Evolutionary conservation across 208 protist genomes (phyloP).

Genomic region (Crithidia fasciculata): DNA sequence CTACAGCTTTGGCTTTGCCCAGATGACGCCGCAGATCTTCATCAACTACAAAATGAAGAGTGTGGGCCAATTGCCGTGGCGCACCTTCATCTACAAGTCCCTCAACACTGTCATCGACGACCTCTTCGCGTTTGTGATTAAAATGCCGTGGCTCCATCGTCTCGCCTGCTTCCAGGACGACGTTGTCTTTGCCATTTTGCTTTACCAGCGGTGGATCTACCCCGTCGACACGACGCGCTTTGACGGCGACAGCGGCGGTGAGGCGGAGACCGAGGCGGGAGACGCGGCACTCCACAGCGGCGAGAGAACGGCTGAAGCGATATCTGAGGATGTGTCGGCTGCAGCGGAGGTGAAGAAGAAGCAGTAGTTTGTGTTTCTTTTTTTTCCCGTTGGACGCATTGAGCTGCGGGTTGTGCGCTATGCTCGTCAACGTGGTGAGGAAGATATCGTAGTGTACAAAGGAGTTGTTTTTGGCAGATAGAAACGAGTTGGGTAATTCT

Average conservation of each 20-base stretch:
- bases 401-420: neutral
- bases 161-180: slow-evolving; percentile 99
- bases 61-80: slow-evolving; percentile 98
- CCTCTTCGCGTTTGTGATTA: slow-evolving; percentile 99
- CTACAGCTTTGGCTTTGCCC: slow-evolving; percentile 97
- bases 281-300: slow-evolving; percentile 12
- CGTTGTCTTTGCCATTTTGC: slow-evolving; percentile 97
- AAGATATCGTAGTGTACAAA: no score
- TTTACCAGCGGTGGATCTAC: slow-evolving; percentile 99
- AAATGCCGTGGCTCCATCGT: slow-evolving; percentile 98
- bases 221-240: slow-evolving; percentile 93
- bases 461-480: no score
- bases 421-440: no score
- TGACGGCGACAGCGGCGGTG: slow-evolving; percentile 43
- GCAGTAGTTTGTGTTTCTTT: slow-evolving; percentile 23
- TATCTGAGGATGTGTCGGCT: neutral
- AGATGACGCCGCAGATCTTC: slow-evolving; percentile 99
- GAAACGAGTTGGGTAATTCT: no score
- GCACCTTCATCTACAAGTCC: slow-evolving; percentile 97
- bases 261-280: slow-evolving; percentile 13
- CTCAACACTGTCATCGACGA: slow-evolving; percentile 99
- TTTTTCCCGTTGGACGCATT: neutral
- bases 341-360: slow-evolving; percentile 35
- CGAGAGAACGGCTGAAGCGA: neutral
- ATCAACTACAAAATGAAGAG: slow-evolving; percentile 99